Evolutionary conservation across 306 rosid genomes (phyloP).

Genomic region (Trifolium subterraneum): DNA sequence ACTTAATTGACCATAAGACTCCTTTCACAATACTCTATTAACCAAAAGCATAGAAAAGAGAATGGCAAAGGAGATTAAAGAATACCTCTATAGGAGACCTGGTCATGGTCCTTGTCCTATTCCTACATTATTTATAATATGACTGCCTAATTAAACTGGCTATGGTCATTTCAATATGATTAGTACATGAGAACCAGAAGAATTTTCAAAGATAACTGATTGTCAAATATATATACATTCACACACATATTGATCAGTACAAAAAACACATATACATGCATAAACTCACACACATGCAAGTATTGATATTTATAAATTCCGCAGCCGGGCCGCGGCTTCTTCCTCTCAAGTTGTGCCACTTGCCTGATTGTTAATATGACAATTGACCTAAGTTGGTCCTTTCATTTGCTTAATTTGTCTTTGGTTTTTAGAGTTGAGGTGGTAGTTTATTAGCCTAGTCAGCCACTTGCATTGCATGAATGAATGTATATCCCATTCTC

Average conservation of each 20-base stretch:
- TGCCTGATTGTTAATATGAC: neutral
- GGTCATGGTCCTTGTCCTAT: neutral
- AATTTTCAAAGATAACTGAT: neutral
- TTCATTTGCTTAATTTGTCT: neutral
- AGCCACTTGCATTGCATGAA: neutral
- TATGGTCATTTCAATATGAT: neutral
- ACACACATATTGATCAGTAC: no score
- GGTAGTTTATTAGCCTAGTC: neutral
- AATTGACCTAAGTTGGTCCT: neutral
- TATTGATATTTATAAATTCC: neutral
- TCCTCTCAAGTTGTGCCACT: neutral
- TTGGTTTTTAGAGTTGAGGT: neutral
- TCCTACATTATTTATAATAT: neutral
- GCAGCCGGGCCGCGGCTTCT: neutral
- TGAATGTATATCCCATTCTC: neutral
- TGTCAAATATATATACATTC: neutral
- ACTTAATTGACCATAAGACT: neutral
- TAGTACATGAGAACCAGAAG: neutral
- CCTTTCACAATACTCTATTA: neutral
- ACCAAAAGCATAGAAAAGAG: neutral
- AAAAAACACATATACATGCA: neutral
- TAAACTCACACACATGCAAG: neutral
- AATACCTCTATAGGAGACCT: constrained; percentile 5
- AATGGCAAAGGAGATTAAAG: neutral
- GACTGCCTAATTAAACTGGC: neutral